These are phyloP conservation scores for Mortierella alpina DNA, from an alignment of 192 early-diverging fungal species.

Conservation along the genomic window DNA sequence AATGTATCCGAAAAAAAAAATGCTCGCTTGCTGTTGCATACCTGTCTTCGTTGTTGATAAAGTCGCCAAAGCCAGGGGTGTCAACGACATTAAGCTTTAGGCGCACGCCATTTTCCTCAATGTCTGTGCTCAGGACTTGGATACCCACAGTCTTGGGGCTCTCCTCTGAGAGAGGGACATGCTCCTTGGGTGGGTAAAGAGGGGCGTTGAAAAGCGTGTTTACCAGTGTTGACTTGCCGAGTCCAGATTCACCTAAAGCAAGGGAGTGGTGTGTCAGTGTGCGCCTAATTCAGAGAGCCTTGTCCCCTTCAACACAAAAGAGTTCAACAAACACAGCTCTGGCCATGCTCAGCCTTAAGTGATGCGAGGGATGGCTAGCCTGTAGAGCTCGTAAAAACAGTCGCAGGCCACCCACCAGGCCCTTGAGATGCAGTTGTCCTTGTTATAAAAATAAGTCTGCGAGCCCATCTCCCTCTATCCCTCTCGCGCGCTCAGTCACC, in stretches of 20 bases:
- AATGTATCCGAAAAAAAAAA: background rate
- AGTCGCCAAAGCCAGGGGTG: conserved; percentile 98
- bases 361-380: no score
- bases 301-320: no score
- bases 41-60: conserved; percentile 98
- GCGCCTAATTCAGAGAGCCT: no score
- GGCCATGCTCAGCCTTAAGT: no score
- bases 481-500: no score
- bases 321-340: no score
- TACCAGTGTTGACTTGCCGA: conserved; percentile 97
- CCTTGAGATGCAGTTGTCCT: background rate
- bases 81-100: conserved; percentile 95
- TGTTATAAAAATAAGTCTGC: conserved; percentile 30
- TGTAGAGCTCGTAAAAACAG: no score
- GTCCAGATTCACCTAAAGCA: conserved; percentile 85
- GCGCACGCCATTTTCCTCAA: conserved; percentile 96
- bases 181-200: conserved; percentile 88
- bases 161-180: conserved; percentile 71
- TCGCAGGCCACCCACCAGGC: no score
- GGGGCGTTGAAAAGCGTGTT: conserved; percentile 96
- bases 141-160: conserved; percentile 80
- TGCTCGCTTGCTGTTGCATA: conserved; percentile 30
- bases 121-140: conserved; percentile 83
- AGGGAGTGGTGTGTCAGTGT: no score
- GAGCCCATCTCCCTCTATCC: conserved; percentile 18